Base-by-base conservation (phyloP, 106 monocot genomes). In the Phalaenopsis equestris region DNA sequence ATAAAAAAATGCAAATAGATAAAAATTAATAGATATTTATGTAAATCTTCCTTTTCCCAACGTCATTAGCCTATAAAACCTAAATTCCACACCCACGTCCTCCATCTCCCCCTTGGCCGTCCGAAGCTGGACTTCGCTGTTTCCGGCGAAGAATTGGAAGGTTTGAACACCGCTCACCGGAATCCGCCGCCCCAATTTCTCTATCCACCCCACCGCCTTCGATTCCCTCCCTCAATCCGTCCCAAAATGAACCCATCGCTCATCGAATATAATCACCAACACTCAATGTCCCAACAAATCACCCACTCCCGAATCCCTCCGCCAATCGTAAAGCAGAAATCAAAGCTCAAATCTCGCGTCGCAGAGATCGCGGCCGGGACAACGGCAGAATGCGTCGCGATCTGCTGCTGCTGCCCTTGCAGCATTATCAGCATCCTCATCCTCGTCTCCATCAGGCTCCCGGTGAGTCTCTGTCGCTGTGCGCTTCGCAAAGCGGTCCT, bases 351-450 rank as follows among this genome's bases (percentile, higher is more conserved):
- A 24, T 6, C 78, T 21, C 57, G 78, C 18, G 58, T 74, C 24
- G 61, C 52, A 38, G 81, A 81, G 75, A 42, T 81, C 0, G 73
- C 73, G 19, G 75, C 61, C 6, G 11, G 42, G 56, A 81, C 56
- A 24, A 81, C 58, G 15, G 81, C 81, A 42, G 81, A 75, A 21
- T 81, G 81, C 11, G 58, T 72, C 11, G 81, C 75, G 38, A 75
- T 81, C 37, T 81, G 81, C 81, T 81, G 81, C 75, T 81, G 81
- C 81, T 75, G 74, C 75, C 81, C 75, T 24, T 75, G 74, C 75
- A 56, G 75, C 24, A 19, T 75, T 3, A 6, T 81, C 42, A 75
- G 58, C 42, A 6, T 81, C 42, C 37, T 75, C n/a, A 23, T 75
- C 42, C 81, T 81, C 41, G 58, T 75, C 42, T 43, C 37, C 36